phyloP scores from a whole-genome alignment of 1,284 basidiomycete genomes.

The Porodaedalea pini region DNA sequence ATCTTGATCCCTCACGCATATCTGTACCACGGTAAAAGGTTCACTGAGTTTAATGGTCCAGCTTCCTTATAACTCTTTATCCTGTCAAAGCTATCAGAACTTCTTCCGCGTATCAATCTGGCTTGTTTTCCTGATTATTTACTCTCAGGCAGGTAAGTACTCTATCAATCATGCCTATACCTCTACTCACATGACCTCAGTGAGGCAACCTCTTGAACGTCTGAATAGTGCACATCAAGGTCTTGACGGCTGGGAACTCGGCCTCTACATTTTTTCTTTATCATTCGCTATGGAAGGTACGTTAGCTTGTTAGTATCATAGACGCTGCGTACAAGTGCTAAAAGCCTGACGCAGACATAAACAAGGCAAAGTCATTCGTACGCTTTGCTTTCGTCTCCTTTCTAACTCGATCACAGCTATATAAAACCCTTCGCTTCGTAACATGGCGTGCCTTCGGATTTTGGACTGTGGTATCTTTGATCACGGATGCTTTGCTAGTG shows the following conservation, averaged over 20 bases:
- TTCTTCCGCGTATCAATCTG: slow-evolving; percentile 74
- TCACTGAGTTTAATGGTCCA: too few relatives aligned
- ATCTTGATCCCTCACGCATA: slow-evolving; percentile 75
- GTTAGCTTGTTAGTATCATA: slow-evolving; percentile 12
- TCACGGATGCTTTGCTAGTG: slow-evolving; percentile 70
- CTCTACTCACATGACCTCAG: slow-evolving; percentile 33
- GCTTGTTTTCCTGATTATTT: slow-evolving; percentile 81
- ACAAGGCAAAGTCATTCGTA: slow-evolving; percentile 50
- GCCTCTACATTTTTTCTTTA: slow-evolving; percentile 73
- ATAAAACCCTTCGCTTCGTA: slow-evolving; percentile 60
- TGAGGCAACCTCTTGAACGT: slow-evolving; percentile 68
- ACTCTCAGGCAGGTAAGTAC: slow-evolving; percentile 75
- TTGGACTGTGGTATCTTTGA: slow-evolving; percentile 71
- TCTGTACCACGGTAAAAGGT: slow-evolving; percentile 86
- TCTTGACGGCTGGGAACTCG: slow-evolving; percentile 75
- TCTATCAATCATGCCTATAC: slow-evolving; percentile 6
- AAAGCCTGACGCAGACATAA: slow-evolving; percentile 46
- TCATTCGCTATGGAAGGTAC: slow-evolving; percentile 78
- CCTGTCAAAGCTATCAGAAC: slow-evolving; percentile 71
- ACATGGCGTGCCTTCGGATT: slow-evolving; percentile 76
- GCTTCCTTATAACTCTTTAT: too few relatives aligned
- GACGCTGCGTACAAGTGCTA: not conserved
- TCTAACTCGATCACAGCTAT: slow-evolving; percentile 44
- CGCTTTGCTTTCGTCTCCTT: not conserved
- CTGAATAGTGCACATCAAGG: slow-evolving; percentile 44